phyloP scores from a whole-genome alignment of 495 filamentous ascomycete genomes.

The Margaritispora aquatica region DNA sequence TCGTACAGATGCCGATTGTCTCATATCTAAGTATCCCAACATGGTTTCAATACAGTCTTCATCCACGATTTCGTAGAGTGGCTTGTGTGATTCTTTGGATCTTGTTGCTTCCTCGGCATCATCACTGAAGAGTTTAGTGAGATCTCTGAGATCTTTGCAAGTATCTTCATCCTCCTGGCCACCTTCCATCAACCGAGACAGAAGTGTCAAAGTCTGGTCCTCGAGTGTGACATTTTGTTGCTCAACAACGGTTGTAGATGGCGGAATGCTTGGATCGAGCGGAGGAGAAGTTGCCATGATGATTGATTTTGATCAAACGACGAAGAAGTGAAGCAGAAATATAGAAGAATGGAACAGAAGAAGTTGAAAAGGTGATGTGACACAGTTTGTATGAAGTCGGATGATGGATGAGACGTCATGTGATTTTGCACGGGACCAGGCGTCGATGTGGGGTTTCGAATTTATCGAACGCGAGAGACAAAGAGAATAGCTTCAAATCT shows the following conservation, averaged over 20 bases:
- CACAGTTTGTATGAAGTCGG: neutral
- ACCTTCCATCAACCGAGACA: conserved; percentile 49
- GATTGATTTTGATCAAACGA: too few relatives aligned
- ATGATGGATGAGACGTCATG: neutral
- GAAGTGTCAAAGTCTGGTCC: conserved; percentile 44
- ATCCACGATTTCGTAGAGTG: conserved; percentile 63
- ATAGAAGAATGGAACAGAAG: neutral
- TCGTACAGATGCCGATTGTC: conserved; percentile 58
- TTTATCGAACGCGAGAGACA: neutral
- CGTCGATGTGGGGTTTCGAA: conserved; percentile 1
- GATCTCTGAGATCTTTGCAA: conserved; percentile 36
- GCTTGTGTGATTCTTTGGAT: conserved; percentile 26
- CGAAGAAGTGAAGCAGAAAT: conserved; percentile 10
- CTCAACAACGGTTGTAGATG: neutral
- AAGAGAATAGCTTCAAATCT: neutral
- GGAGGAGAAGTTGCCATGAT: neutral
- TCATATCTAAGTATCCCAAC: conserved; percentile 68
- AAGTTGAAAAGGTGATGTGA: neutral
- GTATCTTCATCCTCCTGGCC: conserved; percentile 50
- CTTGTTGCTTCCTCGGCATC: conserved; percentile 27
- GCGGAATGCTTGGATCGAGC: conserved; percentile 14
- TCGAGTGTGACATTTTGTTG: conserved; percentile 16
- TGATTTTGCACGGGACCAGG: conserved; percentile 1
- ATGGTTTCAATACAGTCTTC: conserved; percentile 74
- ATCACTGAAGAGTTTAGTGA: conserved; percentile 45